phyloP scores from a whole-genome alignment of 225 moss, liverwort and hornwort species.

The Polytrichum formosum region DNA sequence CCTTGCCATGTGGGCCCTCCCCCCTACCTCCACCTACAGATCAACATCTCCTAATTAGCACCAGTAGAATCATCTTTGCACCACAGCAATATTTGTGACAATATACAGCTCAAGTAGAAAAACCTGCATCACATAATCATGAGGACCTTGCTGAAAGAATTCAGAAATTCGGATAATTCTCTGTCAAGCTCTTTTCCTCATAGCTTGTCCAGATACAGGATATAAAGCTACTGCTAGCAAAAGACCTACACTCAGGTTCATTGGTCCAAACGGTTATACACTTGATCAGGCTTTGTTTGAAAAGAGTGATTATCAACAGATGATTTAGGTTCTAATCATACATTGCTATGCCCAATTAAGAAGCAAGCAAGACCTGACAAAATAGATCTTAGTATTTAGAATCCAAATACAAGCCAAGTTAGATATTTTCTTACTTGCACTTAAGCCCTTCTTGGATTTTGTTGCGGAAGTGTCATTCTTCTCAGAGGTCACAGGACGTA shows the following conservation, averaged over 20 bases:
- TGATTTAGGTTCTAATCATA: no score
- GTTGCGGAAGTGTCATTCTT: conserved; percentile 27
- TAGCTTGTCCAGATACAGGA: not conserved
- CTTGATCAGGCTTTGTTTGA: no score
- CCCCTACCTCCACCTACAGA: conserved; percentile 33
- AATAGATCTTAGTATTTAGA: not conserved
- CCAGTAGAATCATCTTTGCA: not conserved
- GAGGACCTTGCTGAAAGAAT: conserved; percentile 12
- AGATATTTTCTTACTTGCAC: conserved; percentile 23
- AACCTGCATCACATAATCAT: not conserved
- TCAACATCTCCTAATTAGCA: not conserved
- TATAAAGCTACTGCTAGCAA: conserved; percentile 9
- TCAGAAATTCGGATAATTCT: conserved; percentile 3
- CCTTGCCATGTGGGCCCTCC: conserved; percentile 13
- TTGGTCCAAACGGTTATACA: no score
- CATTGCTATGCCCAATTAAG: no score
- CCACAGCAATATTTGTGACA: no score
- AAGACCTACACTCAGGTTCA: no score
- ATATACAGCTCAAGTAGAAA: no score
- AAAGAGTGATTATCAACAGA: no score
- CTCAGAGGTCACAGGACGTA: conserved; percentile 19
- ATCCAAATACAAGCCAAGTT: conserved; percentile 1
- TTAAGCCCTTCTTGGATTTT: conserved; percentile 40
- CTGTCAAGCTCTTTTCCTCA: no score
- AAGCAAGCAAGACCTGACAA: conserved; percentile 4